Percentiles rank a stretch among this genome's conserved stretches.
phyloP scores from a whole-genome alignment of 495 filamentous ascomycete genomes.

The Trichoderma reesei region DNA sequence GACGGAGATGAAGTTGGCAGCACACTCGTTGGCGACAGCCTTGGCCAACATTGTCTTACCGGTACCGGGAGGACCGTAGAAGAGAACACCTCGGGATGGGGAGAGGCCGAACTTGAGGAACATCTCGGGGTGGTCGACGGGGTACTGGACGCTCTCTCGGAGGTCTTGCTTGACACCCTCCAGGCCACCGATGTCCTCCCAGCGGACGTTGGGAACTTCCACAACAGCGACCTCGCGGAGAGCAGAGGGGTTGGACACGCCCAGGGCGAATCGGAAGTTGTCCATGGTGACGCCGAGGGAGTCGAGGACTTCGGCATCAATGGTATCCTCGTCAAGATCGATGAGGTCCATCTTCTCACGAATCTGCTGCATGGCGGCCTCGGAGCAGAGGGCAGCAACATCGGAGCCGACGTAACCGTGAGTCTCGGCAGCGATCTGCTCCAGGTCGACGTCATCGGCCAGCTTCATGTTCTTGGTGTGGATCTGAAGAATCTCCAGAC shows the following conservation, averaged over 20 bases:
- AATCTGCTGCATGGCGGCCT: constrained; percentile 99
- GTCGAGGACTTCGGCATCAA: constrained; percentile 96
- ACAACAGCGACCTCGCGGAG: constrained; percentile 98
- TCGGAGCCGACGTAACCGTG: constrained; percentile 99
- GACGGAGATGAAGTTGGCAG: constrained; percentile 98
- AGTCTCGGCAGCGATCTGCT: constrained; percentile 93
- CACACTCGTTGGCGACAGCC: constrained; percentile 97
- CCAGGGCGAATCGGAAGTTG: constrained; percentile 97
- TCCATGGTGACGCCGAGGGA: constrained; percentile 98
- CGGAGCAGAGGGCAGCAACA: constrained; percentile 96
- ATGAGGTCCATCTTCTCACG: constrained; percentile 99
- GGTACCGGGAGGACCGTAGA: constrained; percentile 97
- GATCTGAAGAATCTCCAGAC: constrained; percentile 96
- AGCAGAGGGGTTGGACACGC: constrained; percentile 95
- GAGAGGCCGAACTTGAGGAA: constrained; percentile 99
- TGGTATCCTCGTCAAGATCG: constrained; percentile 96
- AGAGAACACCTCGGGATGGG: constrained; percentile 94
- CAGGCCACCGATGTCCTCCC: constrained; percentile 98
- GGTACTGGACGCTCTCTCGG: constrained; percentile 98
- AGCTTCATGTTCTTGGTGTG: constrained; percentile 99
- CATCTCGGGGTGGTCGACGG: constrained; percentile 98
- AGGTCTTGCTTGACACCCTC: constrained; percentile 99
- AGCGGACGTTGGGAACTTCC: constrained; percentile 97
- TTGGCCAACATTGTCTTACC: constrained; percentile 99
- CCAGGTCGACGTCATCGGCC: constrained; percentile 90